These are phyloP conservation scores for Dryas octopetala DNA, from an alignment of 306 rosid genomes.

Conservation along the genomic window DNA sequence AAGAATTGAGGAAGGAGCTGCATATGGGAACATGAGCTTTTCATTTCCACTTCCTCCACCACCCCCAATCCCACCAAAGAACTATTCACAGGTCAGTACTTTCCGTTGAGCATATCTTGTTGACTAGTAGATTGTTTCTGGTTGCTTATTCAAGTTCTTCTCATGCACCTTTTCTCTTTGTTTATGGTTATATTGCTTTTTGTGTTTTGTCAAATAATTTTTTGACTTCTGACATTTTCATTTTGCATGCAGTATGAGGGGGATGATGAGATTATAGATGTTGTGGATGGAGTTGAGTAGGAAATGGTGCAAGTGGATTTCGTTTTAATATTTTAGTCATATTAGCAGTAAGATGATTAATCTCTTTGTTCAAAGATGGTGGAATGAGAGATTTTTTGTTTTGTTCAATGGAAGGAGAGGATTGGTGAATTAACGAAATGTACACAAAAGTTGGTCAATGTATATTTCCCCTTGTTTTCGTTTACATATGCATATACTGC, in stretches of 20 bases:
- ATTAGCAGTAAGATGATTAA: neutral
- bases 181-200: neutral
- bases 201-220: neutral
- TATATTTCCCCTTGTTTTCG: neutral
- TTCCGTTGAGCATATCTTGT: neutral
- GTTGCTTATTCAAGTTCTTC: neutral
- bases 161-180: neutral
- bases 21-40: conserved; percentile 32
- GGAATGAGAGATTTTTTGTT: too few species aligned
- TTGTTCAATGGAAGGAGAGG: neutral
- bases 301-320: conserved; percentile 36
- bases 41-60: conserved; percentile 60
- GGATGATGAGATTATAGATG: conserved; percentile 52
- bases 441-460: neutral
- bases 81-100: conserved; percentile 58
- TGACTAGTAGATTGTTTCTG: neutral
- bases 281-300: conserved; percentile 55
- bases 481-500: neutral
- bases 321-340: conserved; percentile 8
- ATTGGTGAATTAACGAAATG: neutral
- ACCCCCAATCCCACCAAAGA: conserved; percentile 41
- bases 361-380: neutral
- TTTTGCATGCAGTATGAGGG: conserved; percentile 63
- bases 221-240: conserved; percentile 27
- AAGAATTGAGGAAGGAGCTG: conserved; percentile 41